These are phyloP conservation scores for Aspergillus clavatus DNA, from an alignment of 2,329 filamentous ascomycete genomes.

Conservation along the genomic window DNA sequence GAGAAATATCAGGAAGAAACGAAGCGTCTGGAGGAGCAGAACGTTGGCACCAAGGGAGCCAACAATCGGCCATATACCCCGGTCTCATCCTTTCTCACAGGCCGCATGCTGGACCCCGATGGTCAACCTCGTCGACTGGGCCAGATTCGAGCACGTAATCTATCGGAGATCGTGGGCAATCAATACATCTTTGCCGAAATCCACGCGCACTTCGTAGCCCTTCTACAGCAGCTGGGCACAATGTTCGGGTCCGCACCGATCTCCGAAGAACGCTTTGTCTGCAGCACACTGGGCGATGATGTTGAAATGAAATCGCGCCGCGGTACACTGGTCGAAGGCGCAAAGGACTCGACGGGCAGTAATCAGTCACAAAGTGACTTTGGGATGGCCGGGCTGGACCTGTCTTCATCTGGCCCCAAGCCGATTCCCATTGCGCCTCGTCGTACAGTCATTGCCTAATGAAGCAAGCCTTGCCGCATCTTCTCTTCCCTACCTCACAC, in stretches of 20 bases:
- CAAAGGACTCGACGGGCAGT: slow-evolving; percentile 15
- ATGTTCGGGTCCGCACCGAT: slow-evolving; percentile 44
- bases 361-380: slow-evolving; percentile 23
- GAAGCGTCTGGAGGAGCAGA: slow-evolving; percentile 39
- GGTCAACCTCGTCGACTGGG: slow-evolving; percentile 50
- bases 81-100: slow-evolving; percentile 55
- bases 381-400: slow-evolving; percentile 29
- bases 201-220: slow-evolving; percentile 50
- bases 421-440: slow-evolving; percentile 37
- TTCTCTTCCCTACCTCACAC: too few relatives aligned
- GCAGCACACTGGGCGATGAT: slow-evolving; percentile 34
- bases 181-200: slow-evolving; percentile 56
- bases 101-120: slow-evolving; percentile 52
- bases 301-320: slow-evolving; percentile 22
- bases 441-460: slow-evolving; percentile 34
- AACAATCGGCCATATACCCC: slow-evolving; percentile 47
- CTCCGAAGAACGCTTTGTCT: slow-evolving; percentile 40
- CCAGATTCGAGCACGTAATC: slow-evolving; percentile 51
- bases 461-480: neutral
- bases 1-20: slow-evolving; percentile 44
- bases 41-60: slow-evolving; percentile 20
- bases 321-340: slow-evolving; percentile 18
- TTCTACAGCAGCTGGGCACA: slow-evolving; percentile 44
- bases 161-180: slow-evolving; percentile 56
- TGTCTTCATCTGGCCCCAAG: slow-evolving; percentile 33